Conservation (phyloP, 225 moss, liverwort and hornwort species). For the Neckera pumila region DNA sequence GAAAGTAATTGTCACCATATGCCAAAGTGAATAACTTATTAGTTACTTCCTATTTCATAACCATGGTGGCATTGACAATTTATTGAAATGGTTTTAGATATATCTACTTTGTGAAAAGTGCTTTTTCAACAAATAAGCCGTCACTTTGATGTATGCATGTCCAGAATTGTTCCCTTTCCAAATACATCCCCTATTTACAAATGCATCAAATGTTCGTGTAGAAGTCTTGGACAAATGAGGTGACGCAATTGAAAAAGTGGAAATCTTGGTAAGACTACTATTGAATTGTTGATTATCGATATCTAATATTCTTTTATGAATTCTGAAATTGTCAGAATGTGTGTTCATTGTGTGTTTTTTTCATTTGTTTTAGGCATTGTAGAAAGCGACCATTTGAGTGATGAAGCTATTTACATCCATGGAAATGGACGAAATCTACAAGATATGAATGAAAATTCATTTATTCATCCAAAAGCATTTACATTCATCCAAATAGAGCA, state of each 20-base stretch:
- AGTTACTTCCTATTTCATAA: neutral
- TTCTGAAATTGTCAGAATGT: neutral
- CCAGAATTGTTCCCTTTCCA: rapidly evolving
- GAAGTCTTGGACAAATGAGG: neutral
- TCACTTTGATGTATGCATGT: neutral
- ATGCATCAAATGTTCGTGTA: neutral
- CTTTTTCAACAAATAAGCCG: too few relatives aligned
- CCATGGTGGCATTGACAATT: rapidly evolving
- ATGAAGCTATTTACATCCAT: too few relatives aligned
- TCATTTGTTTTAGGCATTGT: too few relatives aligned
- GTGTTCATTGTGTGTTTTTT: neutral
- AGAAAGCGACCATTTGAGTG: too few relatives aligned
- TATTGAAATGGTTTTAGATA: neutral
- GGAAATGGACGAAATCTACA: too few relatives aligned
- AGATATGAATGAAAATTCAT: too few relatives aligned
- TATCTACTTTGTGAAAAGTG: neutral
- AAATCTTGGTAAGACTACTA: neutral
- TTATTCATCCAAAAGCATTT: too few relatives aligned
- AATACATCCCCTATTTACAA: neutral
- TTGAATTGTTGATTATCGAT: neutral
- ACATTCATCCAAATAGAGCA: too few relatives aligned
- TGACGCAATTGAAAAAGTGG: rapidly evolving
- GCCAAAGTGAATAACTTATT: neutral
- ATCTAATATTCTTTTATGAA: too few relatives aligned
- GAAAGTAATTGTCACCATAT: too few relatives aligned